These are phyloP conservation scores for Ogataea wickerhamii DNA, from an alignment of 805 yeast genomes.

Conservation along the genomic window DNA sequence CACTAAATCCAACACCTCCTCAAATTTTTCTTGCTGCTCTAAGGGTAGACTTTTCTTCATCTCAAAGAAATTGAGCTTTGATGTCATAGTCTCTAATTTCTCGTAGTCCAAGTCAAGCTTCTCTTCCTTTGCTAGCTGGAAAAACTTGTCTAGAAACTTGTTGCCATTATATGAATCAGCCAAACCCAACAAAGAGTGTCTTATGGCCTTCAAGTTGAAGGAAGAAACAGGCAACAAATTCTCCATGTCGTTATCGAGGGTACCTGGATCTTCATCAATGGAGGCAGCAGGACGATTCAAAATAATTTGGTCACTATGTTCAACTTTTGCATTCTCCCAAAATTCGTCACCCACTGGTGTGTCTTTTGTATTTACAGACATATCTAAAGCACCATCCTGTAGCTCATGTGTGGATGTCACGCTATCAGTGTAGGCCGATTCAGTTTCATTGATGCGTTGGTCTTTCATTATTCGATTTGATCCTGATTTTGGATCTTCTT, in stretches of 20 bases:
- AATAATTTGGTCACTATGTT: neutral
- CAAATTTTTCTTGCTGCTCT: slow-evolving; percentile 51
- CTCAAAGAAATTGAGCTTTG: slow-evolving; percentile 54
- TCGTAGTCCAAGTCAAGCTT: slow-evolving; percentile 21
- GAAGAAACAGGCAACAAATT: slow-evolving; percentile 65
- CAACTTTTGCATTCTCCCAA: too few relatives aligned
- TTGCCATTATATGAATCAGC: slow-evolving; percentile 26
- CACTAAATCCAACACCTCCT: slow-evolving; percentile 60
- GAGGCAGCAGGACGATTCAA: slow-evolving; percentile 1
- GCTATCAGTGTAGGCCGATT: slow-evolving; percentile 4
- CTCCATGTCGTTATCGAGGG: slow-evolving; percentile 53
- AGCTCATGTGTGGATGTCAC: neutral
- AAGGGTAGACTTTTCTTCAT: slow-evolving; percentile 54
- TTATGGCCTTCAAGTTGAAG: slow-evolving; percentile 71
- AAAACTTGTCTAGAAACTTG: slow-evolving; percentile 20
- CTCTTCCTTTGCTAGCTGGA: slow-evolving; percentile 19
- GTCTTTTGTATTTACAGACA: neutral
- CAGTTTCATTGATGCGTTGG: slow-evolving; percentile 13
- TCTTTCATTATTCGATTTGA: neutral
- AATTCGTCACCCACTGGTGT: neutral
- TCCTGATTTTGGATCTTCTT: neutral
- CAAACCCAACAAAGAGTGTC: slow-evolving; percentile 65
- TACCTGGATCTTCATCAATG: slow-evolving; percentile 26
- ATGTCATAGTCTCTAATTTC: slow-evolving; percentile 6
- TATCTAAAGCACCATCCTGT: neutral